Evolutionary conservation across 805 yeast species (phyloP).

Genomic region (Candida broadrunensis): DNA sequence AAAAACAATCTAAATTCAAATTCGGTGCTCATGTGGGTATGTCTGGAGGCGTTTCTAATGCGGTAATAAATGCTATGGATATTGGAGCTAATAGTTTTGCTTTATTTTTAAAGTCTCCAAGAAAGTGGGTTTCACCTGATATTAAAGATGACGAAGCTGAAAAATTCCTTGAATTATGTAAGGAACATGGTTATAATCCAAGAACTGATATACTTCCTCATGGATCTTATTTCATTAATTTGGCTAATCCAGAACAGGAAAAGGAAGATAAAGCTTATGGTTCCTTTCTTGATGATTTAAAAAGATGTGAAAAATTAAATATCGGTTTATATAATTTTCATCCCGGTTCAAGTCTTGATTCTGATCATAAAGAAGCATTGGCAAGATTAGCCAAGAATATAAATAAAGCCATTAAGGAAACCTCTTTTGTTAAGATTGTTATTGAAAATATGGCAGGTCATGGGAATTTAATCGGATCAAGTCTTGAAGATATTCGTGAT

Average conservation of each 20-base stretch:
- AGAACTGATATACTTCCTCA: constrained; percentile 84
- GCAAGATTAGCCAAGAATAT: constrained; percentile 71
- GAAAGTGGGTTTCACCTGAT: constrained; percentile 87
- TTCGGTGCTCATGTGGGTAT: constrained; percentile 91
- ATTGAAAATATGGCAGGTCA: constrained; percentile 98
- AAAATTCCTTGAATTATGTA: constrained; percentile 64
- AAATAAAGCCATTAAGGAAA: constrained; percentile 71
- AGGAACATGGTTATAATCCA: constrained; percentile 64
- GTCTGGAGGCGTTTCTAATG: constrained; percentile 76
- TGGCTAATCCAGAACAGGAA: constrained; percentile 85
- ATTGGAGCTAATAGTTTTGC: constrained; percentile 82
- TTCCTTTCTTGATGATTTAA: constrained; percentile 81
- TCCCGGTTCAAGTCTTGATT: constrained; percentile 82
- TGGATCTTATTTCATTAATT: constrained; percentile 89
- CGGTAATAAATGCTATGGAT: constrained; percentile 51
- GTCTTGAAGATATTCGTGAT: constrained; percentile 66
- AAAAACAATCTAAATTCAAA: constrained; percentile 27
- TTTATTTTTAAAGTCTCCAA: constrained; percentile 82
- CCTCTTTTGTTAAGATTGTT: constrained; percentile 79
- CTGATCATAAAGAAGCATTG: constrained; percentile 63
- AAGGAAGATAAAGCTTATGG: constrained; percentile 74
- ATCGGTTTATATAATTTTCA: constrained; percentile 90
- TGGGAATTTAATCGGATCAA: constrained; percentile 84
- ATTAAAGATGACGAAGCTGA: constrained; percentile 63
- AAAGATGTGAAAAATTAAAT: constrained; percentile 79